Base-by-base conservation (phyloP, 805 yeast genomes). In the Pichia phayaonensis region DNA sequence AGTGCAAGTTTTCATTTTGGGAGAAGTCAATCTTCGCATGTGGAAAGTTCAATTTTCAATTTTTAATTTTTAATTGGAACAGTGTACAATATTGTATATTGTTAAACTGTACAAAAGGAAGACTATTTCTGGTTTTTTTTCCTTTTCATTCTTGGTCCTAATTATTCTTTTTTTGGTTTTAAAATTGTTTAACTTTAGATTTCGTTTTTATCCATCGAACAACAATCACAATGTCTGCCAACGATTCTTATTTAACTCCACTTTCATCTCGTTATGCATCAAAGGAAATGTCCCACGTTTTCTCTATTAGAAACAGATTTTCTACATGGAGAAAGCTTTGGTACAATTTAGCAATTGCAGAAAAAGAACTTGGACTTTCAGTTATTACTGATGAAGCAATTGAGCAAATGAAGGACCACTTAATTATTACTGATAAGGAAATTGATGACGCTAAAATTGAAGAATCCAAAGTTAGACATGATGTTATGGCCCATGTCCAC, bases 401-500 rank as follows among this genome's bases (percentile, higher is more conserved):
- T 58, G 85, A 78, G 64, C 87, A 94, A 75, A 85, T 94, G 89
- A 72, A 78, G 56, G 66, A 74, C 22, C 85, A 94, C 69, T 73
- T 92, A 62, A 77, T 70, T 46, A 90, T 94, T 72, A 83, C 97
- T 10, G 97, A 92, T 67, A 95, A 87, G 60, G 98, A 95, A 64
- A 89, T 94, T 56, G 89, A 76, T 51, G 86, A 75, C 51, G 98
- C 99, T 42, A 74, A 90, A 52, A 81, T 79, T 59, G 97, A 94
- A 72, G 99, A 94, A 72, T 96, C 98, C 48, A 90, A 86, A 68
- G 98, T 94, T 52, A 86, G 99, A 75, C 99, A 94, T 70, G 99
- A 94, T 67, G 99, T 94, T 61, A 94, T 94, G 99, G 96, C 98
- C 50, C 99, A 94, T 62, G 99, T 94, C 51, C 99, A 94, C 66